phyloP scores from a whole-genome alignment of 108 stramenopile species.

The Cylindrotheca closterium region DNA sequence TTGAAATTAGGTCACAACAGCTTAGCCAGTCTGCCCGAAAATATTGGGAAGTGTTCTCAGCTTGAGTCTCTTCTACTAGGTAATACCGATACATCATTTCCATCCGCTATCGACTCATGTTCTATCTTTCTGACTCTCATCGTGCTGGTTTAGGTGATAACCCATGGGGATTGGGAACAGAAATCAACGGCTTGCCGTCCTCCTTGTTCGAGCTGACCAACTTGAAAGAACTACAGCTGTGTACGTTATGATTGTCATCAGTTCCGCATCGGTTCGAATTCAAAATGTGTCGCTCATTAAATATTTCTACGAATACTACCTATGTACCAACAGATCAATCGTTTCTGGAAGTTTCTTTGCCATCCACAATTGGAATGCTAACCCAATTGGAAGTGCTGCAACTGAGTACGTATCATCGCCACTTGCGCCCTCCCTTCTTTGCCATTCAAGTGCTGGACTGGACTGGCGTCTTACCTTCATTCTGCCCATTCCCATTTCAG shows the following conservation, averaged over 20 bases:
- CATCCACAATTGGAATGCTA: neutral
- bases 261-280: neutral
- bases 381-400: neutral
- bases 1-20: neutral
- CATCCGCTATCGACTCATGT: too few species aligned
- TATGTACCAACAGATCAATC: too few species aligned
- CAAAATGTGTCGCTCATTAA: too few species aligned
- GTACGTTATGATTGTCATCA: neutral
- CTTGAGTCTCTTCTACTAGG: too few species aligned
- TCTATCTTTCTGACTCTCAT: too few species aligned
- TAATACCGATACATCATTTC: too few species aligned
- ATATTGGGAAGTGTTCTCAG: neutral
- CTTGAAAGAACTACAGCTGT: neutral
- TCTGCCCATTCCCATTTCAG: too few species aligned
- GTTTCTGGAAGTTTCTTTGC: too few species aligned
- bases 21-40: neutral
- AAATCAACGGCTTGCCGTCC: neutral
- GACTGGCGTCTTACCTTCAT: too few species aligned
- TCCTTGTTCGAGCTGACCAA: neutral
- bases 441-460: too few species aligned
- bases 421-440: too few species aligned
- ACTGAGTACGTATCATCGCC: neutral
- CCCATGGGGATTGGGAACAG: neutral
- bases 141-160: neutral
- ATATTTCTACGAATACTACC: too few species aligned